Base-by-base conservation (phyloP, 2,329 filamentous ascomycete genomes). In the Penicillium oxalicum region DNA sequence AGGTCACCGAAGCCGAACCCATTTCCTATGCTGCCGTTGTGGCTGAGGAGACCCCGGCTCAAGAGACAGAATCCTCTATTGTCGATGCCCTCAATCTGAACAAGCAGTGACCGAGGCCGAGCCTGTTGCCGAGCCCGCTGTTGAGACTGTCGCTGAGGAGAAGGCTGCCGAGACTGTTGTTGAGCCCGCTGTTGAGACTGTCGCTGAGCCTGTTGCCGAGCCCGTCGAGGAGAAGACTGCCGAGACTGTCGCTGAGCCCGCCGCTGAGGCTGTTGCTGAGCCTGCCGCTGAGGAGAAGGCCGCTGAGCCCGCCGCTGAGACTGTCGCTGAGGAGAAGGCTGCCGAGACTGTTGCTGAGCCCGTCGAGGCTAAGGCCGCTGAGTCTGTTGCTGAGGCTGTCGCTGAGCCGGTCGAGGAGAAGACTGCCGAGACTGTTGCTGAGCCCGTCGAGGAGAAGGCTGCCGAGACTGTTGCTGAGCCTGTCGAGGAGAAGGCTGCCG, bases 171-270 rank as follows among this genome's bases (percentile, higher is more conserved):
- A 45, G n/a, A 9, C 33, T 18, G 24, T 29, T 25, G 26, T 37
- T 38, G 34, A 38, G 18, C 9, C 24, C 9, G 12, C 42, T 7
- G 24, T 25, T 33, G 29, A 44, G 36, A 33, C 32, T 39, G 24
- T n/a, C n/a, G 32, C 45, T 33, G 41, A 44, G 9, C 8, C 18
- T 32, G 40, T 51, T 28, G 50, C 52, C 34, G 45, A 71, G 57
- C 67, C 71, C 8, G 69, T 70, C 37, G 66, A 70, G 51, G 63
- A 67, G 13, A 40, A 40, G 27, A 9, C n/a, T 26, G 7, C 4
- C 29, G 29, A 32, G 29, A 7, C 34, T 32, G 29, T 35, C n/a
- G 41, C 24, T 8, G 41, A 32, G 29, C 29, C 34, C 32, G 29
- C 37, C n/a, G 37, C 24, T 9, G 41, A 51, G 18, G 18, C 28